Evolutionary conservation across 2,329 filamentous ascomycete genomes (phyloP).

Genomic region (Pseudomassariella vexata): DNA sequence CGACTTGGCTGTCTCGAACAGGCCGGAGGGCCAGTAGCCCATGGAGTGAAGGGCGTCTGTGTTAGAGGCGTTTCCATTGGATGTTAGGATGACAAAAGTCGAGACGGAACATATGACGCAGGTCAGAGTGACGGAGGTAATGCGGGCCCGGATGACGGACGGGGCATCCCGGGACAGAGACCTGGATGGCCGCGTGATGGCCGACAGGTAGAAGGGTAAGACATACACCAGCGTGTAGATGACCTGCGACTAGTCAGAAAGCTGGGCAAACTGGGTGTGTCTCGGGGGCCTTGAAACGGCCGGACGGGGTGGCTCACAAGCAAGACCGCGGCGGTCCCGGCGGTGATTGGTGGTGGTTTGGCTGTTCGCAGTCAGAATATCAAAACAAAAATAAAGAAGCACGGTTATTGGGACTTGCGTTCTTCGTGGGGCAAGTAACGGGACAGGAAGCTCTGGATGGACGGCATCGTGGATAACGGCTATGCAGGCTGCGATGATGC

Average conservation of each 20-base stretch:
- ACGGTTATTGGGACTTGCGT: slow-evolving; percentile 15
- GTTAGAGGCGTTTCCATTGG: slow-evolving; percentile 41
- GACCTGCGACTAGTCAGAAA: slow-evolving; percentile 40
- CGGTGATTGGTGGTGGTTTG: slow-evolving; percentile 34
- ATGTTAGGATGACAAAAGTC: slow-evolving; percentile 62
- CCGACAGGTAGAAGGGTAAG: slow-evolving; percentile 80
- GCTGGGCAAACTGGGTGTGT: background rate
- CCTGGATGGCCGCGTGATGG: slow-evolving; percentile 71
- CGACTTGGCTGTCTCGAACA: slow-evolving; percentile 56
- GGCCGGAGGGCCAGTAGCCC: slow-evolving; percentile 73
- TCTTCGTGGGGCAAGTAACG: slow-evolving; percentile 23
- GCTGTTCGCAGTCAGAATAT: slow-evolving; percentile 19
- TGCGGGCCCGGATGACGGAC: slow-evolving; percentile 80
- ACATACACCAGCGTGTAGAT: slow-evolving; percentile 87
- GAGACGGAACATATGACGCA: slow-evolving; percentile 61
- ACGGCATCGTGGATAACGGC: slow-evolving; percentile 18
- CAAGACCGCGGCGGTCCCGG: slow-evolving; percentile 26
- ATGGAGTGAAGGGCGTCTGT: slow-evolving; percentile 61
- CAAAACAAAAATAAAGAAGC: slow-evolving; percentile 1
- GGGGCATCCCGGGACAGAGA: slow-evolving; percentile 80
- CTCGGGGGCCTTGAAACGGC: slow-evolving; percentile 1
- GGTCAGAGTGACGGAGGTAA: slow-evolving; percentile 72
- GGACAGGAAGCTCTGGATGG: slow-evolving; percentile 19
- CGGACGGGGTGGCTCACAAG: slow-evolving; percentile 24
- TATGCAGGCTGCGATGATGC: background rate